phyloP scores from a whole-genome alignment of 2,329 filamentous ascomycete species.

The Ophiocordyceps robertsii region DNA sequence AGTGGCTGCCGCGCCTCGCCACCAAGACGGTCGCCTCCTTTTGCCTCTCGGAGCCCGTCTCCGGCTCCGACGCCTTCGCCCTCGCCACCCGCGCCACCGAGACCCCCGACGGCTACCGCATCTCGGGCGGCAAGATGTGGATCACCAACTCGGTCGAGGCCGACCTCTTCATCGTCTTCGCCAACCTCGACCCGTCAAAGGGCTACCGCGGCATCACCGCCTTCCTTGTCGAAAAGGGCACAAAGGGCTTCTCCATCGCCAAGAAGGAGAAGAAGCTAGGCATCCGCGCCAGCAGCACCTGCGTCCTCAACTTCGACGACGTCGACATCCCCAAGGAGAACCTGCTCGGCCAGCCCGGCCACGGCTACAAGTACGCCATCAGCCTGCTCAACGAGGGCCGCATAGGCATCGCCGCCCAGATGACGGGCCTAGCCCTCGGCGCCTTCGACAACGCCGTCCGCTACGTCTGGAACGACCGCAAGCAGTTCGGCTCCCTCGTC shows the following conservation, averaged over 20 bases:
- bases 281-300: slow-evolving; percentile 90
- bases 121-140: slow-evolving; percentile 97
- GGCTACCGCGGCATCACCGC: slow-evolving; percentile 96
- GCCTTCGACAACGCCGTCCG: slow-evolving; percentile 86
- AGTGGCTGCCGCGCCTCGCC: slow-evolving; percentile 79
- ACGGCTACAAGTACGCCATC: slow-evolving; percentile 98
- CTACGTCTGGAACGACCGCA: slow-evolving; percentile 97
- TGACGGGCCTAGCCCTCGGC: slow-evolving; percentile 91
- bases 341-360: slow-evolving; percentile 73
- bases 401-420: slow-evolving; percentile 96
- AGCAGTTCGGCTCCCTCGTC: slow-evolving; percentile 86
- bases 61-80: slow-evolving; percentile 91
- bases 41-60: slow-evolving; percentile 84
- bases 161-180: slow-evolving; percentile 93
- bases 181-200: slow-evolving; percentile 82
- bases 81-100: slow-evolving; percentile 81
- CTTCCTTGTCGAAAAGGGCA: slow-evolving; percentile 85
- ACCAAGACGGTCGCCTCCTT: slow-evolving; percentile 86
- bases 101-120: slow-evolving; percentile 70
- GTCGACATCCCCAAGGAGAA: slow-evolving; percentile 82
- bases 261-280: slow-evolving; percentile 99
- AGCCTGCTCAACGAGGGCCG: slow-evolving; percentile 86
- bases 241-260: slow-evolving; percentile 80
- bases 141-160: slow-evolving; percentile 97
- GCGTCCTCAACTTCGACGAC: slow-evolving; percentile 95